These are phyloP conservation scores for Didymella segeticola DNA, from an alignment of 2,329 filamentous ascomycete species.

Conservation along the genomic window DNA sequence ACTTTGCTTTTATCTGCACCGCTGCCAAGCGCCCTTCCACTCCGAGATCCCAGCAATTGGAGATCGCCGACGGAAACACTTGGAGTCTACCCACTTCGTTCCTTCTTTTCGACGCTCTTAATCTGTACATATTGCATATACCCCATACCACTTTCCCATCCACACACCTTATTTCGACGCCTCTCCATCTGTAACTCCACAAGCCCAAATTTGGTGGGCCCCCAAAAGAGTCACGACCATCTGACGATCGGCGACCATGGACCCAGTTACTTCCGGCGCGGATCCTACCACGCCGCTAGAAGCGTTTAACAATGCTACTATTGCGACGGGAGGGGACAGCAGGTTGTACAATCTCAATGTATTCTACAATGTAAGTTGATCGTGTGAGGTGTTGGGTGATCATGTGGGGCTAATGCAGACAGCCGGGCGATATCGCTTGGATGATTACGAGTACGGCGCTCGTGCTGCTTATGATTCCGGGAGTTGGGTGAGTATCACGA, in stretches of 20 bases:
- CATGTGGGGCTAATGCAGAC: slow-evolving; percentile 35
- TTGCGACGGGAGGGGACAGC: slow-evolving; percentile 70
- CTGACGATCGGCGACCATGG: slow-evolving; percentile 30
- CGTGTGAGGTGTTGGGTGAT: slow-evolving; percentile 12
- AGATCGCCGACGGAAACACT: slow-evolving; percentile 25
- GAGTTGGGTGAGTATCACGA: slow-evolving; percentile 67
- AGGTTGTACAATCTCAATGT: slow-evolving; percentile 77
- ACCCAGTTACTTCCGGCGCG: slow-evolving; percentile 34
- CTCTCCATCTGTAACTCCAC: neutral
- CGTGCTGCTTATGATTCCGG: slow-evolving; percentile 90
- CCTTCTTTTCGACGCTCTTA: slow-evolving; percentile 22
- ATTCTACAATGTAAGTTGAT: slow-evolving; percentile 73
- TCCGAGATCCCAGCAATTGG: slow-evolving; percentile 32
- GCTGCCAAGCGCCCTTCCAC: slow-evolving; percentile 31
- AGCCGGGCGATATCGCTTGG: slow-evolving; percentile 85
- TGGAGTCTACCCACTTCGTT: slow-evolving; percentile 29
- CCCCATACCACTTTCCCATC: neutral
- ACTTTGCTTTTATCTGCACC: slow-evolving; percentile 26
- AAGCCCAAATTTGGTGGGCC: neutral
- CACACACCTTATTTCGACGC: neutral
- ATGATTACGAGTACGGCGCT: slow-evolving; percentile 77
- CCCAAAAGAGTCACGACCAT: neutral
- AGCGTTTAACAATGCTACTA: slow-evolving; percentile 63
- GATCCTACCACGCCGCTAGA: slow-evolving; percentile 45
- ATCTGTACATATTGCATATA: slow-evolving; percentile 11